Evolutionary conservation across 768 basidiomycete species (phyloP), one percentile per base, ranked within the genome.

Genomic region (Multifurca ochricompacta): DNA sequence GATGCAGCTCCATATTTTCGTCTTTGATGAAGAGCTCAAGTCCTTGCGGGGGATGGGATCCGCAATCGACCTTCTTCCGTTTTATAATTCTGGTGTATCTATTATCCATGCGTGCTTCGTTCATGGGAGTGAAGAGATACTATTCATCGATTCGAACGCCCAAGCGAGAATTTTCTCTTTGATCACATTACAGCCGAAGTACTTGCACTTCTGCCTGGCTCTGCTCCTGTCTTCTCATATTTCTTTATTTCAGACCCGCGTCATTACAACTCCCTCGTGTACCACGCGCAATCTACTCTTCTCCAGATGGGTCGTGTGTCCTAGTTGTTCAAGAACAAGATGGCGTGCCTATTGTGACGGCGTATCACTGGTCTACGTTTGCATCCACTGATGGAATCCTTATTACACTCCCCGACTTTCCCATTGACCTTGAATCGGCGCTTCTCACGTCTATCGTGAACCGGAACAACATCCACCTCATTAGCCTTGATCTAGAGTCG

Each of bases 251-350:
- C n/a, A 80, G 80, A 28, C 76, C 78, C 4, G 74, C 78, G 0
- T 68, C 72, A 0, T 58, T 80, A 1, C 65, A 71, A n/a, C 65
- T 82, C 2, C 55, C 65, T 0, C 56, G 61, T 14, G 48, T 65
- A 1, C 77, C 78, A 0, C 54, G 50, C n/a, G 64, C 59, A 13
- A 66, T 75, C 8, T 67, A 67, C 63, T 73, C 78, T 1, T 71
- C 80, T 0, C 78, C 80, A 0, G 80, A 82, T 58, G 80, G 78
- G 0, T 70, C 81, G 21, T 82, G 78, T 57, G 59, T 81, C n/a
- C 45, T 81, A 28, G 63, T 71, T 2, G 55, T 69, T 3, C 68
- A 72, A 19, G 28, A 59, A 27, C 23, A 36, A 16, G 28, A 56
- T 7, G 43, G 37, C 0, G 13, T 14, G 6, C 21, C 25, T 8